Evolutionary conservation across 768 basidiomycete species (phyloP).

Genomic region (Boletellus ananas): DNA sequence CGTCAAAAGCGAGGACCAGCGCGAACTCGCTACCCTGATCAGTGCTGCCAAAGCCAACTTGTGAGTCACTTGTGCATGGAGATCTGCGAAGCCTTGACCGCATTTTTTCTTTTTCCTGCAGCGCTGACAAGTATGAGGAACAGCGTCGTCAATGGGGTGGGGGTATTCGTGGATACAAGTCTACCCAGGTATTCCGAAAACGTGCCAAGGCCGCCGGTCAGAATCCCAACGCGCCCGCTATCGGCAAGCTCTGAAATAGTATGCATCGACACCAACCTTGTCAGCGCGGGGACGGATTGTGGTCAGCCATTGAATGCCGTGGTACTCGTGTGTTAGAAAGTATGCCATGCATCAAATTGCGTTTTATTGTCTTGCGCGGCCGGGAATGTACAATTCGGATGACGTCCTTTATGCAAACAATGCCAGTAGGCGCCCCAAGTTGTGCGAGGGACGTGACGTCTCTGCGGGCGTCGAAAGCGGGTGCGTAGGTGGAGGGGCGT

Average conservation of each 20-base stretch:
- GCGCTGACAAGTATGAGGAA: constrained; percentile 92
- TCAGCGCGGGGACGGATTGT: not conserved
- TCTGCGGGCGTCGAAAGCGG: too few species aligned
- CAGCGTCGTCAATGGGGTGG: constrained; percentile 92
- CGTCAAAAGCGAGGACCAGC: constrained; percentile 90
- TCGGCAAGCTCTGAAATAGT: constrained; percentile 60
- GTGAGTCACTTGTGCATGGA: constrained; percentile 43
- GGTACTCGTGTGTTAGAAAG: constrained; percentile 17
- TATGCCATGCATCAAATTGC: constrained; percentile 15
- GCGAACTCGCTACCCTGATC: constrained; percentile 89
- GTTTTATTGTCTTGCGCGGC: not conserved
- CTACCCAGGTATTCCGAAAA: constrained; percentile 88
- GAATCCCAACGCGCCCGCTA: constrained; percentile 48
- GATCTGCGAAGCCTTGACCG: constrained; percentile 1
- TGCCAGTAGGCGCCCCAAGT: too few species aligned
- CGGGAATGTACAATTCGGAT: too few species aligned
- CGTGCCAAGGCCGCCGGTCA: constrained; percentile 89
- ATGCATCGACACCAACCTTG: not conserved
- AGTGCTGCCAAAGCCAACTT: constrained; percentile 97
- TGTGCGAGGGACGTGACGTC: too few species aligned
- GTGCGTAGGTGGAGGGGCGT: too few species aligned
- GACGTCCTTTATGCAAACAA: too few species aligned
- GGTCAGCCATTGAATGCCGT: constrained; percentile 12
- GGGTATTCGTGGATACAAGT: constrained; percentile 93
- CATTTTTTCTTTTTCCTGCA: constrained; percentile 21